phyloP scores from a whole-genome alignment of 352 stramenopile genomes.

The Phytopythium mirpurense region DNA sequence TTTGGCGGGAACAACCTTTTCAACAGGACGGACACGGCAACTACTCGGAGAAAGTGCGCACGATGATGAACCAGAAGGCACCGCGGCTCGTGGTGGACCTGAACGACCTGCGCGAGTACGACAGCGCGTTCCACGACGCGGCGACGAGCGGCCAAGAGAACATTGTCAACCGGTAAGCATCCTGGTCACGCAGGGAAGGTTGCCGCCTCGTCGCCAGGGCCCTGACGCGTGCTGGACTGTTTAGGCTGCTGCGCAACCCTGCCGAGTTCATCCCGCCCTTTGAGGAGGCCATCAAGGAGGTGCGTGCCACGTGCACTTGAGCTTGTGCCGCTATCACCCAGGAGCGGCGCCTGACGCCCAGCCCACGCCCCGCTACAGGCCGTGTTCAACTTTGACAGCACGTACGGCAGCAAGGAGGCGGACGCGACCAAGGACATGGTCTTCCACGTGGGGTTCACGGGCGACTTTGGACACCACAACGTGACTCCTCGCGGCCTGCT shows the following conservation, averaged over 20 bases:
- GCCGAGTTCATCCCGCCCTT: conserved; percentile 84
- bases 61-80: conserved; percentile 75
- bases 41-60: conserved; percentile 75
- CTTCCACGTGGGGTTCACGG: conserved; percentile 90
- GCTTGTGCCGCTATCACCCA: no score
- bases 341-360: no score
- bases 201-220: conserved; percentile 2
- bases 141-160: conserved; percentile 58
- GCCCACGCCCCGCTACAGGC: conserved; percentile 14
- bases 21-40: conserved; percentile 69
- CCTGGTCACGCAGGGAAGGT: not conserved
- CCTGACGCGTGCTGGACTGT: conserved; percentile 8
- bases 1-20: no score
- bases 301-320: not conserved
- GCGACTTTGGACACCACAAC: conserved; percentile 91
- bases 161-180: conserved; percentile 50
- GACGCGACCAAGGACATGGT: conserved; percentile 66
- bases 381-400: conserved; percentile 78
- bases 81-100: conserved; percentile 83
- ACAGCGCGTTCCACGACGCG: conserved; percentile 72
- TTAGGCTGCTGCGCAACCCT: conserved; percentile 61
- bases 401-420: conserved; percentile 74
- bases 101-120: conserved; percentile 89
- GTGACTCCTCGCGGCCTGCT: conserved; percentile 93
- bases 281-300: conserved; percentile 76